phyloP scores from a whole-genome alignment of 2,329 filamentous ascomycete species.

The Aspergillus hiratsukae region DNA sequence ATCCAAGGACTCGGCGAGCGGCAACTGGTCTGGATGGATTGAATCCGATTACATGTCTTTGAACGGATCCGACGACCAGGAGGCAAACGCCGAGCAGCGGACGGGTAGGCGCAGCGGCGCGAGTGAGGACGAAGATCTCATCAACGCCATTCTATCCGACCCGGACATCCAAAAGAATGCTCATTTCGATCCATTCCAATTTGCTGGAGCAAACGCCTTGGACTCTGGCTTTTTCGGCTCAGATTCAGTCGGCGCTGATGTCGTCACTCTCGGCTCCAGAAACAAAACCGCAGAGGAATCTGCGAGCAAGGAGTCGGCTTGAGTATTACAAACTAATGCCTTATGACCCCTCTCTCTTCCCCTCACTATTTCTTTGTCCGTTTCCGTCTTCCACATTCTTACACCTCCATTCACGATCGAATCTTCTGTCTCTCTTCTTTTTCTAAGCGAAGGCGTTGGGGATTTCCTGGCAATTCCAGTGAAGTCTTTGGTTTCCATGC shows the following conservation, averaged over 20 bases:
- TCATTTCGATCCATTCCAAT: conserved; percentile 30
- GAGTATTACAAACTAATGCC: conserved; percentile 9
- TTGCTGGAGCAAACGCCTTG: conserved; percentile 25
- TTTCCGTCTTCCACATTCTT: conserved; percentile 1
- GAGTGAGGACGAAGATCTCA: conserved; percentile 27
- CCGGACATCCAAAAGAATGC: conserved; percentile 26
- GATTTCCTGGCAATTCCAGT: not conserved
- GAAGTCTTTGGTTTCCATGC: not conserved
- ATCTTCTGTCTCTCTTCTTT: conserved; percentile 4
- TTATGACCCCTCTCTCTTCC: conserved; percentile 15
- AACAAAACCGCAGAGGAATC: conserved; percentile 13
- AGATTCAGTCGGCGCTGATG: conserved; percentile 26
- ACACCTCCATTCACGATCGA: not conserved
- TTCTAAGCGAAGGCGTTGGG: conserved; percentile 16
- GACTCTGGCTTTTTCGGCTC: conserved; percentile 37
- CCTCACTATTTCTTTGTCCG: not conserved
- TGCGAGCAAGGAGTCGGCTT: conserved; percentile 10
- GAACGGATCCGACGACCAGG: conserved; percentile 22
- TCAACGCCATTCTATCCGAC: conserved; percentile 34
- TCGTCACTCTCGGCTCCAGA: conserved; percentile 20
- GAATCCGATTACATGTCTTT: conserved; percentile 33
- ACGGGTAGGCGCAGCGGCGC: not conserved
- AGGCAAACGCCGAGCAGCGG: conserved; percentile 6
- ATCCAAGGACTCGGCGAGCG: conserved; percentile 17
- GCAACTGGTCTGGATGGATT: conserved; percentile 37